Evolutionary conservation across 1,284 basidiomycete genomes (phyloP), one percentile per base, ranked within the genome.

Genomic region (Cryptococcus sp.): DNA sequence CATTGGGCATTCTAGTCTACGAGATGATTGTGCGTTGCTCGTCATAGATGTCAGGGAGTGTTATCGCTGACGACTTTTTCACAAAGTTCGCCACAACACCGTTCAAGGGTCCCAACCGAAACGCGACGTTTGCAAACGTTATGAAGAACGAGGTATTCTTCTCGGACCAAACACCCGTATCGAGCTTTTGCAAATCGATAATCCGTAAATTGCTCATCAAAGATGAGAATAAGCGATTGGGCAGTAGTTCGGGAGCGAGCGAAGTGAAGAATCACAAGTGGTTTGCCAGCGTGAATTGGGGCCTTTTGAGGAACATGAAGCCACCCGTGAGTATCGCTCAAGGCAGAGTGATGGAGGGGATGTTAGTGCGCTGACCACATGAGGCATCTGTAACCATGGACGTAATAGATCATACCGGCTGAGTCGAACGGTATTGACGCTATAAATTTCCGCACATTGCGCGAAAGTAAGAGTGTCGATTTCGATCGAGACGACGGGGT

Each of bases 211-310:
- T 98, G 53, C 82, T 99, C 65, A 90, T 93, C 84, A 99, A 99
- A 82, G 88, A 90, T 71, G 95, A 99, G 78, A 83, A 85, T 71
- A 88, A 86, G 65, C 85, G 95, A 55, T 79, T 99, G 54, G 95
- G 95, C 48, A 92, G 90, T 77, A 87, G 85, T 77, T 92, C 88
- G 62, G 96, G 96, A 42, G 96, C 96, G 48, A 94, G 91, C 69
- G 96, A 99, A 79, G 93, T 99, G 70, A 99, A 99, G 82, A 89
- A 91, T 68, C 94, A 98, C 84, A 96, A 93, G 78, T 99, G 96
- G 96, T 99, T 99, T 81, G 82, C 84, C 27, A 91, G 90, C 72
- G 87, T 96, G 75, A 95, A 92, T 79, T 99, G 95, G 96, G 96
- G 95, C 25, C 82, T 99, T 63, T 80, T 99, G 74, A 85, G 96